Evolutionary conservation across 2,329 filamentous ascomycete genomes (phyloP).

Genomic region (Penicillium decumbens): DNA sequence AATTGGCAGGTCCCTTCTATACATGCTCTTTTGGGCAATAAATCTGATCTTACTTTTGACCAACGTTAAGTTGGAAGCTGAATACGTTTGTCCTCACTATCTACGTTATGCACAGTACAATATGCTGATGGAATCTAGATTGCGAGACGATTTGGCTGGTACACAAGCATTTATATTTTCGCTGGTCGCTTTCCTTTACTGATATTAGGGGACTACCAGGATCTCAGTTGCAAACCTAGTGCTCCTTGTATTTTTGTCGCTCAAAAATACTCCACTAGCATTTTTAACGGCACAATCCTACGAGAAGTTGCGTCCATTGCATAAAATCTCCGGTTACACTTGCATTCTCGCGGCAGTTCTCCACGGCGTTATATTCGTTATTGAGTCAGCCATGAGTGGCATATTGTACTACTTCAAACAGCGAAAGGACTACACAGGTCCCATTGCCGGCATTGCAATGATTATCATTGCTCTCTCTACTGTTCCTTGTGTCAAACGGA

Average conservation of each 20-base stretch:
- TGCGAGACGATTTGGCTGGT: too few species aligned
- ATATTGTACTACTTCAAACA: slow-evolving; percentile 34
- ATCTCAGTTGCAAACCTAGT: slow-evolving; percentile 48
- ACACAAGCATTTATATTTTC: too few species aligned
- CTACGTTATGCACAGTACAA: too few species aligned
- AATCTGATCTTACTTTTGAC: too few species aligned
- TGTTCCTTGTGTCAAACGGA: slow-evolving; percentile 4
- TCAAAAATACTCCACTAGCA: slow-evolving; percentile 57
- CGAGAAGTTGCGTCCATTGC: slow-evolving; percentile 56
- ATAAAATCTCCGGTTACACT: slow-evolving; percentile 51
- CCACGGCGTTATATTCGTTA: slow-evolving; percentile 32
- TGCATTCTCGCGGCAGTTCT: slow-evolving; percentile 47
- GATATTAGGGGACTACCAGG: slow-evolving; percentile 23
- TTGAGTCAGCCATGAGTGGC: slow-evolving; percentile 40
- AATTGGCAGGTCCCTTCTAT: too few species aligned
- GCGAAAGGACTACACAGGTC: slow-evolving; percentile 47
- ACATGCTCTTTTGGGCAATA: too few species aligned
- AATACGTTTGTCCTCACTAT: too few species aligned
- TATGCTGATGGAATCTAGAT: too few species aligned
- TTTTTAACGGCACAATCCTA: slow-evolving; percentile 54
- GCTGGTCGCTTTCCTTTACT: too few species aligned
- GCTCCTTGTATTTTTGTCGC: slow-evolving; percentile 51
- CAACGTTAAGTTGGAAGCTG: too few species aligned
- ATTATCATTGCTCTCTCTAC: slow-evolving; percentile 39
- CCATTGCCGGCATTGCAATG: slow-evolving; percentile 48